Percentiles rank a stretch among this genome's conserved stretches.
These are phyloP conservation scores for Pythium vanterpoolii DNA, from an alignment of 352 stramenopile species.

Conservation along the genomic window DNA sequence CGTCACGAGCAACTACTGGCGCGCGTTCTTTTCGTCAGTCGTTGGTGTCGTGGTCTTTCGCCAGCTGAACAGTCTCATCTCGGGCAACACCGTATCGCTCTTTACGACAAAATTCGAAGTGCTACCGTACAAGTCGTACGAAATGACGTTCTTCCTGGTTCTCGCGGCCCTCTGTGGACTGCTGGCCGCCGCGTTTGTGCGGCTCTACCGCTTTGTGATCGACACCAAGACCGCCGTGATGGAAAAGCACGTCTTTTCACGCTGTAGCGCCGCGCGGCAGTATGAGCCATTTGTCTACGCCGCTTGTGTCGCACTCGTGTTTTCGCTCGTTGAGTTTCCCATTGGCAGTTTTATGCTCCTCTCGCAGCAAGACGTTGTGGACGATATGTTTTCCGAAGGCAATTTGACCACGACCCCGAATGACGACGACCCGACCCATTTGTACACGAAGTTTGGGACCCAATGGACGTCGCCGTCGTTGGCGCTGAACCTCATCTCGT, in stretches of 20 bases:
- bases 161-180: conserved; percentile 82
- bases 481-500: conserved; percentile 60
- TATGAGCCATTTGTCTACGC: conserved; percentile 66
- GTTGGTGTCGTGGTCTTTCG: conserved; percentile 84
- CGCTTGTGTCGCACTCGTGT: conserved; percentile 56
- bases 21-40: conserved; percentile 88
- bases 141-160: conserved; percentile 73
- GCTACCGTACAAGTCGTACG: conserved; percentile 70
- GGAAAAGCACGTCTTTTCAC: conserved; percentile 29
- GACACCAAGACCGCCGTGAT: conserved; percentile 40
- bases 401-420: conserved; percentile 33
- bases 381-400: conserved; percentile 83
- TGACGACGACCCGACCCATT: conserved; percentile 14
- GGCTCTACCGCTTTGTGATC: conserved; percentile 50
- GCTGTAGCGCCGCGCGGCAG: conserved; percentile 22
- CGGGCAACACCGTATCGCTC: conserved; percentile 58
- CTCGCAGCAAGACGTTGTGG: conserved; percentile 70
- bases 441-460: conserved; percentile 39
- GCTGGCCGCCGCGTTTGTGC: conserved; percentile 78
- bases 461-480: conserved; percentile 65
- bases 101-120: conserved; percentile 79
- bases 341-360: conserved; percentile 81
- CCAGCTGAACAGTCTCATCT: conserved; percentile 57
- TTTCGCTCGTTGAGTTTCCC: conserved; percentile 66
- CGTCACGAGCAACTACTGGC: conserved; percentile 88